Conservation (phyloP, 1,284 basidiomycete genomes). For the Ustilago sp. region DNA sequence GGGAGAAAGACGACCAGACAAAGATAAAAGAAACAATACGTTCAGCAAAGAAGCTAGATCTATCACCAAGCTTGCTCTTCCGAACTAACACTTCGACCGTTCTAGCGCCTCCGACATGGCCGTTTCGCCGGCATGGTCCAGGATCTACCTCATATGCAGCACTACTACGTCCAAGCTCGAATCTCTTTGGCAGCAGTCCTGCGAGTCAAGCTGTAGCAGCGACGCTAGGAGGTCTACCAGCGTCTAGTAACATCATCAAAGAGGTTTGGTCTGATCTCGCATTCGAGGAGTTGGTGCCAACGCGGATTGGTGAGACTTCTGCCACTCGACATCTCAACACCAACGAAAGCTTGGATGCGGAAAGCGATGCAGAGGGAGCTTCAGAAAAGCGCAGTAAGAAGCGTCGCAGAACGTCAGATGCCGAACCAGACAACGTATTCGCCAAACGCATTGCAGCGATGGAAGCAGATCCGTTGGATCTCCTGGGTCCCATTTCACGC, state of each 20-base stretch:
- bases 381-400: conserved; percentile 17
- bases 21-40: conserved; percentile 13
- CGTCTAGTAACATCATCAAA: conserved; percentile 24
- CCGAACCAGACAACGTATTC: conserved; percentile 28
- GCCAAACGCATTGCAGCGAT: conserved; percentile 24
- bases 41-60: conserved; percentile 33
- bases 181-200: conserved; percentile 39
- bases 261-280: conserved; percentile 63
- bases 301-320: conserved; percentile 26
- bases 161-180: conserved; percentile 44
- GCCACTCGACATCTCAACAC: conserved; percentile 25
- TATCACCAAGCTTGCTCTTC: conserved; percentile 37
- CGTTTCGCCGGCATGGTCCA: conserved; percentile 54
- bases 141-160: conserved; percentile 53
- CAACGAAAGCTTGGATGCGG: conserved; percentile 1
- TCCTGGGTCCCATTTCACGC: conserved; percentile 36
- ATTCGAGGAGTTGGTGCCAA: conserved; percentile 54
- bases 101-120: conserved; percentile 49
- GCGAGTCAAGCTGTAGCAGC: conserved; percentile 46
- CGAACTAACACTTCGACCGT: conserved; percentile 34
- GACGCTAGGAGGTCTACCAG: conserved; percentile 34
- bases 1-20: not conserved
- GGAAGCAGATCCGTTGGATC: conserved; percentile 45
- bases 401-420: conserved; percentile 17
- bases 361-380: not conserved